Percentiles rank a stretch among this genome's conserved stretches.
Evolutionary conservation across 805 yeast species (phyloP).

Genomic region (Hanseniaspora valbyensis): DNA sequence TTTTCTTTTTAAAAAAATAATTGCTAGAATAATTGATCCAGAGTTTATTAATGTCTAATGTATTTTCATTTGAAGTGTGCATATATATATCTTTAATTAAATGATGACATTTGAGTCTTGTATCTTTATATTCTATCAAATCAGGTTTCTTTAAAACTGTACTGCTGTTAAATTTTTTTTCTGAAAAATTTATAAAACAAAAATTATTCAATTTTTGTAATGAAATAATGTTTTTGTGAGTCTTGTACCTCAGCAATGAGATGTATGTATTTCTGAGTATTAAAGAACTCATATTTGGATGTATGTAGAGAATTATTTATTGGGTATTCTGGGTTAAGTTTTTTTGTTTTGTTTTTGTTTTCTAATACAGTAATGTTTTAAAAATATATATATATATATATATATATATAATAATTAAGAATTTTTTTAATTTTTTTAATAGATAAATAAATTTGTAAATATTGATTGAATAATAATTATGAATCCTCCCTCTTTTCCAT

Average conservation of each 20-base stretch:
- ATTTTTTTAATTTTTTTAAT: no score
- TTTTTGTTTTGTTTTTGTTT: no score
- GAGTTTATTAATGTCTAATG: slow-evolving; percentile 7
- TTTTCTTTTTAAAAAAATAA: slow-evolving; percentile 6
- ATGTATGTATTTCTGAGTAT: no score
- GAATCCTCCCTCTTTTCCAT: no score
- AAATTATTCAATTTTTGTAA: not conserved
- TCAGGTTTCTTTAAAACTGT: not conserved
- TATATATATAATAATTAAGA: no score
- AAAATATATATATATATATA: no score
- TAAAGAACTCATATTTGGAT: no score
- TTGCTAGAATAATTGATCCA: slow-evolving; percentile 11
- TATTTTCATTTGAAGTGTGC: slow-evolving; percentile 10
- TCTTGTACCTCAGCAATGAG: not conserved
- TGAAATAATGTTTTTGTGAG: not conserved
- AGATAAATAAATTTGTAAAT: no score
- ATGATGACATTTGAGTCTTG: slow-evolving; percentile 12
- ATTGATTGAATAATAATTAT: no score
- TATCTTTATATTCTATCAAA: slow-evolving; percentile 3
- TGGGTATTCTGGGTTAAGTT: no score
- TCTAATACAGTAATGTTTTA: no score
- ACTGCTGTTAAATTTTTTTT: not conserved
- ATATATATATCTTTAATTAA: slow-evolving; percentile 6
- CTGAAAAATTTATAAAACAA: not conserved
- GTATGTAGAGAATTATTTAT: no score